Evolutionary conservation across 257 asterid genomes (phyloP), one percentile per base, ranked within the genome.

Genomic region (Capsicum baccatum): DNA sequence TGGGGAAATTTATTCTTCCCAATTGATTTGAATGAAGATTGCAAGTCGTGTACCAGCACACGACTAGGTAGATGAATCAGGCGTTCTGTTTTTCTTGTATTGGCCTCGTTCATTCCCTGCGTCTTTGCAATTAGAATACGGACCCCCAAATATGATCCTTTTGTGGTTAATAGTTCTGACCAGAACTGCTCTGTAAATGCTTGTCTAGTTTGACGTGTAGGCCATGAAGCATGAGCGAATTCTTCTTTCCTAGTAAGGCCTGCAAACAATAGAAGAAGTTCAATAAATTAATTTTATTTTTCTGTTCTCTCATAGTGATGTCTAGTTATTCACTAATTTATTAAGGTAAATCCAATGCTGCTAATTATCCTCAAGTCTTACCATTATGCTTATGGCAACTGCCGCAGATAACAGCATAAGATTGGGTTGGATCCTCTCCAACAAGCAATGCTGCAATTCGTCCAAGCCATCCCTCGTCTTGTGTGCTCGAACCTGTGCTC

Each of bases 241-340:
- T 96, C 99, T 80, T 96, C 99, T 88, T 92, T 94, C 92, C 98
- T 91, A 16, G 94, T 95, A 17, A 96, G 96, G 83, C 99, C 98
- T 96, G 92, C 82, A 87, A 80, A 76, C 48, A 76, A 78, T 33
- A 78, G n/a, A 79, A 48, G 16, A 79, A 70, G 69, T 73, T 79
- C 26, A 58, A 79, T 71, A 47, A 4, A 56, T 39, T 64, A 83
- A 44, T 39, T 67, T 48, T 63, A 5, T 54, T 70, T 63, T 50
- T 9, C 42, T 7, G 73, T n/a, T 15, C 42, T 52, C 15, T 54
- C 4, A 4, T 26, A 16, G 8, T 62, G 8, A 74, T 37, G 50
- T 58, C 74, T 76, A 54, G 37, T 84, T 74, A 42, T 73, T 48
- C 63, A 50, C 63, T 52, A 52, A 39, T 76, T 26, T 52, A 35